These are phyloP conservation scores for Clarireedia sp. DNA, from an alignment of 2,329 filamentous ascomycete genomes.

Conservation along the genomic window DNA sequence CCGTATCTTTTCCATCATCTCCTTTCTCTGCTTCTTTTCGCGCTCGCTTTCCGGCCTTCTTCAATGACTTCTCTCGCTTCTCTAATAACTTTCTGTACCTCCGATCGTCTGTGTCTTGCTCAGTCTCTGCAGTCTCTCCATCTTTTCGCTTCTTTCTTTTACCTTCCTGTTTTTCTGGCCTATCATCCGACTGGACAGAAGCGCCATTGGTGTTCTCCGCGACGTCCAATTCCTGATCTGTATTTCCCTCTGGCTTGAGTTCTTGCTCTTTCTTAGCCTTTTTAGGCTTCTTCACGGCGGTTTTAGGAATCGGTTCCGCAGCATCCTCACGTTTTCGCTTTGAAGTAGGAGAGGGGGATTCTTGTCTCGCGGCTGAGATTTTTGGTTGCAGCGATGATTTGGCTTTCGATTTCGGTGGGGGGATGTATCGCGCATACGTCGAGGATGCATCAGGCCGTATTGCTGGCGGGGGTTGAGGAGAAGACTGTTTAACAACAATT, in stretches of 20 bases:
- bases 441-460: conserved; percentile 24
- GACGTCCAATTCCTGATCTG: neutral
- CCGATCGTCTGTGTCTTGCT: conserved; percentile 11
- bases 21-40: conserved; percentile 29
- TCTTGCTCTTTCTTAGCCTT: conserved; percentile 14
- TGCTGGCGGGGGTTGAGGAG: conserved; percentile 11
- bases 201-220: neutral
- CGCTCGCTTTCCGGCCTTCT: conserved; percentile 37
- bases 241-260: neutral
- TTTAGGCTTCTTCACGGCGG: conserved; percentile 1
- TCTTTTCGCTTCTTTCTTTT: conserved; percentile 1
- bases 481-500: neutral
- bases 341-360: neutral
- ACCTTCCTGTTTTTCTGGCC: neutral
- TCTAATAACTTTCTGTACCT: conserved; percentile 41
- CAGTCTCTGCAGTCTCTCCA: neutral
- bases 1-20: conserved; percentile 17
- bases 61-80: conserved; percentile 48
- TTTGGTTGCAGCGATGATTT: neutral
- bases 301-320: neutral
- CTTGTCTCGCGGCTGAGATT: neutral
- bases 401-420: conserved; percentile 18
- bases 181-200: neutral
- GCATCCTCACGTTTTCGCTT: conserved; percentile 5
- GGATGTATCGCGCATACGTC: conserved; percentile 27